Evolutionary conservation across 192 early-diverging fungal genomes (phyloP).

Genomic region (Funneliformis geosporum): DNA sequence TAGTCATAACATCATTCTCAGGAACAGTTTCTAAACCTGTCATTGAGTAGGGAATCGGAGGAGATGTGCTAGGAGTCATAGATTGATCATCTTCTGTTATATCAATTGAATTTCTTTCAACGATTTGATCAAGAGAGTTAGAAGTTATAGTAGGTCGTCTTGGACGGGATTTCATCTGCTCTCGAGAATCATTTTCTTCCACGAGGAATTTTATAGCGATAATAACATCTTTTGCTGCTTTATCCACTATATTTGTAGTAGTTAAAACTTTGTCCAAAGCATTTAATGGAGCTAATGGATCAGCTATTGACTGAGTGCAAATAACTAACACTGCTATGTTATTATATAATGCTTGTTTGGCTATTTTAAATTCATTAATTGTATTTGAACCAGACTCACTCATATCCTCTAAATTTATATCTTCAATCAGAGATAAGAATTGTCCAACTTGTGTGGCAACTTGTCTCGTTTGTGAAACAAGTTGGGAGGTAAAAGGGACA

Average conservation of each 20-base stretch:
- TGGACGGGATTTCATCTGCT: slow-evolving; percentile 34
- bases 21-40: slow-evolving; percentile 26
- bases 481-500: slow-evolving; percentile 31
- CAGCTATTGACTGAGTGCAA: slow-evolving; percentile 54
- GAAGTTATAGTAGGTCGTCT: neutral
- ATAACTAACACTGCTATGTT: slow-evolving; percentile 64
- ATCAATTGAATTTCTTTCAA: neutral
- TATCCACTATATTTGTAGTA: slow-evolving; percentile 55
- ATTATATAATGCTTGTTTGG: slow-evolving; percentile 66
- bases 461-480: slow-evolving; percentile 42
- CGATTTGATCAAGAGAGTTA: neutral
- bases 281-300: slow-evolving; percentile 59
- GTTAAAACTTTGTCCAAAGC: slow-evolving; percentile 52
- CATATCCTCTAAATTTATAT: slow-evolving; percentile 39
- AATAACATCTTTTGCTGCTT: slow-evolving; percentile 55
- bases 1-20: slow-evolving; percentile 17
- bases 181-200: slow-evolving; percentile 51
- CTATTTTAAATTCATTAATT: slow-evolving; percentile 57
- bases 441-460: slow-evolving; percentile 38
- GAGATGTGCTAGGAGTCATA: neutral
- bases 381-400: slow-evolving; percentile 8
- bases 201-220: slow-evolving; percentile 53
- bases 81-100: neutral
- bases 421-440: slow-evolving; percentile 44
- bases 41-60: neutral